These are phyloP conservation scores for Penicillium angulare DNA, from an alignment of 495 filamentous ascomycete genomes.

Conservation along the genomic window DNA sequence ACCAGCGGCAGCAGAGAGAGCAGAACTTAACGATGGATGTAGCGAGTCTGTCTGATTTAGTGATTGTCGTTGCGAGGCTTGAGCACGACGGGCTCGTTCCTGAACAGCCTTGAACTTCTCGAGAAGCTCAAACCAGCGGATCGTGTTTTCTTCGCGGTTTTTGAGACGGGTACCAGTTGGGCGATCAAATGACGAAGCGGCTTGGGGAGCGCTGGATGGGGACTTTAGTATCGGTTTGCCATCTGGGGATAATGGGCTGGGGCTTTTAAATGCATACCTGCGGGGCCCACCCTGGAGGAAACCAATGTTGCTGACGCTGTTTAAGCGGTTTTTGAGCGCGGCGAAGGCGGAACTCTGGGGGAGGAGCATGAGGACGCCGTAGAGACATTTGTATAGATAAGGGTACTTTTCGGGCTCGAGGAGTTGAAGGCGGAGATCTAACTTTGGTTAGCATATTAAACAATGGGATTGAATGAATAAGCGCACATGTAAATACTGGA, in stretches of 20 bases:
- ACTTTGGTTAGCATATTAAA: conserved; percentile 8
- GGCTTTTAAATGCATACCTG: conserved; percentile 58
- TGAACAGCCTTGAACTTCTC: conserved; percentile 93
- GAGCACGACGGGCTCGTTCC: conserved; percentile 65
- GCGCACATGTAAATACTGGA: conserved; percentile 91
- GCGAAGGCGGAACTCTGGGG: conserved; percentile 97
- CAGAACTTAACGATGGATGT: conserved; percentile 29
- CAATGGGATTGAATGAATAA: not conserved
- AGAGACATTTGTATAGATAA: conserved; percentile 96
- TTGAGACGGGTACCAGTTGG: conserved; percentile 70
- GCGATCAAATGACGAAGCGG: conserved; percentile 54
- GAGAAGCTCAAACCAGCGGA: conserved; percentile 91
- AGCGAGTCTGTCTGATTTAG: conserved; percentile 25
- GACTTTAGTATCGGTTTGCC: conserved; percentile 7
- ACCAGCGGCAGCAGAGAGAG: conserved; percentile 30
- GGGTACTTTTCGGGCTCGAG: conserved; percentile 98
- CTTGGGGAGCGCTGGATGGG: conserved; percentile 15
- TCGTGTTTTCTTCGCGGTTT: conserved; percentile 74
- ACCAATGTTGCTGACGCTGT: conserved; percentile 94
- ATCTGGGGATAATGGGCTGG: no score
- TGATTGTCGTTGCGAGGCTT: conserved; percentile 35
- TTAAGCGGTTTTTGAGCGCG: conserved; percentile 92
- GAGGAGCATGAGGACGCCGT: conserved; percentile 95
- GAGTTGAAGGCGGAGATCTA: conserved; percentile 91
- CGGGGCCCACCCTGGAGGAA: conserved; percentile 84